Evolutionary conservation across 257 asterid species (phyloP).

Genomic region (Solanum acaule): DNA sequence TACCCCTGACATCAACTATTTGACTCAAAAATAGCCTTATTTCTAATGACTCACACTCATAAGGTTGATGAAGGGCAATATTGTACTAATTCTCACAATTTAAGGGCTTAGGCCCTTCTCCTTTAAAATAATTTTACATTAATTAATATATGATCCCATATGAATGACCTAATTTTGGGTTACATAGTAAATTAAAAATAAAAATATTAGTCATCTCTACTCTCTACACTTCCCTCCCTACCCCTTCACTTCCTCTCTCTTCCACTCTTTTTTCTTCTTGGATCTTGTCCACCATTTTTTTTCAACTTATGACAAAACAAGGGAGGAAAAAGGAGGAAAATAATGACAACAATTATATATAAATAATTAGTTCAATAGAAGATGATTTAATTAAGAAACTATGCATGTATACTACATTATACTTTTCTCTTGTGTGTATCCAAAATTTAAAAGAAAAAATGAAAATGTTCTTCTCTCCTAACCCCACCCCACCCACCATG

Average conservation of each 20-base stretch:
- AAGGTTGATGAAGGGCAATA: background rate
- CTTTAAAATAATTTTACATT: no score
- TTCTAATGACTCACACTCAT: background rate
- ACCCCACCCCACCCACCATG: background rate
- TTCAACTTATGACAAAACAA: background rate
- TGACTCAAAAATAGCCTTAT: background rate
- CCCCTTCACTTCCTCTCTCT: background rate
- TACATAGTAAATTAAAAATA: background rate
- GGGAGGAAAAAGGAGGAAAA: background rate
- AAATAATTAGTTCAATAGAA: background rate
- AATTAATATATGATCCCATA: background rate
- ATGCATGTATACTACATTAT: background rate
- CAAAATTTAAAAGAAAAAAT: background rate
- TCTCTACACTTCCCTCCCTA: background rate
- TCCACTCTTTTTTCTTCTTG: background rate
- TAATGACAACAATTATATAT: background rate
- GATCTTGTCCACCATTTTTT: background rate
- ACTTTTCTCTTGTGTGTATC: no score
- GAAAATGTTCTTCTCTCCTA: no score
- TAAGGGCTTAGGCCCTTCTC: background rate
- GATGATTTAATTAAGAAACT: no score
- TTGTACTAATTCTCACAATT: background rate
- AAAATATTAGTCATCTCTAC: background rate
- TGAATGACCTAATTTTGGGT: background rate
- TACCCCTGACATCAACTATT: background rate